A percentile compares a stretch with the other conserved stretches of the same genome.
Evolutionary conservation across 306 rosid genomes (phyloP).

Genomic region (Quercus gilva): DNA sequence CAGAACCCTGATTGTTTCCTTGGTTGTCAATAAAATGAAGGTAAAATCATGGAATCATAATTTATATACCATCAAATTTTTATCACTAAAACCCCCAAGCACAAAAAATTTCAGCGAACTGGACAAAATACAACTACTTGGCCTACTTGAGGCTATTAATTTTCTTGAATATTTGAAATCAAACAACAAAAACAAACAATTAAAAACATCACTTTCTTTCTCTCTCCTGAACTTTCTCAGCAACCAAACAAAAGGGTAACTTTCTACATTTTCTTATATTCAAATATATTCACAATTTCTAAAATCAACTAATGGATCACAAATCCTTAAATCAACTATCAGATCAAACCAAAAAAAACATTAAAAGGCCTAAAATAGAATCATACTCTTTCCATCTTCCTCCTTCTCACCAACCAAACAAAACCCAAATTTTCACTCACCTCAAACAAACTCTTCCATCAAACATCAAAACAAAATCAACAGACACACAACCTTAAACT

Average conservation of each 20-base stretch:
- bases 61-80: background rate
- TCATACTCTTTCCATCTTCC: no score
- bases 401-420: background rate
- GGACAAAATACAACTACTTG: conserved; percentile 12
- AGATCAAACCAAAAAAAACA: background rate
- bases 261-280: background rate
- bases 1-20: background rate
- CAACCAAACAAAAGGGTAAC: conserved; percentile 40
- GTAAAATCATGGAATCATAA: background rate
- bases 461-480: no score
- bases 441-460: no score
- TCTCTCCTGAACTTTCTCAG: conserved; percentile 29
- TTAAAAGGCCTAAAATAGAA: background rate
- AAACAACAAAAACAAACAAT: conserved; percentile 21
- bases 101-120: conserved; percentile 9
- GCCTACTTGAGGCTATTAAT: background rate
- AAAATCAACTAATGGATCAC: background rate
- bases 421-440: no score
- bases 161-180: background rate
- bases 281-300: background rate
- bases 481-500: conserved; percentile 23
- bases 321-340: background rate
- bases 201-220: conserved; percentile 34
- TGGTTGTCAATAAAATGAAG: background rate
- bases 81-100: background rate